phyloP scores from a whole-genome alignment of 176 grass and related monocot species.

The Hyparrhenia diplandra region DNA sequence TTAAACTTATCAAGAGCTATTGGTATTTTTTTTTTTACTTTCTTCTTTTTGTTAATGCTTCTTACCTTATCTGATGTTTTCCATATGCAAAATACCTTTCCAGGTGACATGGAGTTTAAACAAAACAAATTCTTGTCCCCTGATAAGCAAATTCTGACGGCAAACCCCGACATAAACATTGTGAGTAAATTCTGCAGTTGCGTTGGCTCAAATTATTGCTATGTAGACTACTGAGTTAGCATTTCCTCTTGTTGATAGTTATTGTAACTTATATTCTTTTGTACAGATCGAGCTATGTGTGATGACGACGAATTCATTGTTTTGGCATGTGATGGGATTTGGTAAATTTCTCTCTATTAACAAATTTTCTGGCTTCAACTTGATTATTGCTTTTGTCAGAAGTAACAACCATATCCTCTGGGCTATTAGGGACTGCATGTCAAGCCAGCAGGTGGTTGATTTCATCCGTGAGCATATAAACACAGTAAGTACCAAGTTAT shows the following conservation, averaged over 20 bases:
- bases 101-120: conserved; percentile 94
- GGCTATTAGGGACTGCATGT: conserved; percentile 80
- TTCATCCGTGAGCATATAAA: conserved; percentile 77
- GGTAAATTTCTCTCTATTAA: conserved; percentile 42
- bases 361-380: neutral
- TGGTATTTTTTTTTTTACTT: conserved; percentile 36
- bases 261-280: conserved; percentile 13
- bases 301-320: conserved; percentile 92
- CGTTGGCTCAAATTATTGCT: neutral
- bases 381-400: neutral
- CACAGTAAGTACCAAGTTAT: conserved; percentile 49
- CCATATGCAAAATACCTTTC: conserved; percentile 6
- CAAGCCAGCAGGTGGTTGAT: conserved; percentile 86
- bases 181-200: conserved; percentile 42
- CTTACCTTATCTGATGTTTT: conserved; percentile 19
- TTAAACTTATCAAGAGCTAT: conserved; percentile 93
- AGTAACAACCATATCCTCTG: neutral
- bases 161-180: conserved; percentile 71
- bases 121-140: conserved; percentile 86
- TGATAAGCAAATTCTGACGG: conserved; percentile 90
- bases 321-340: conserved; percentile 95
- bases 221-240: neutral
- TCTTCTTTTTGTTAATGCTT: conserved; percentile 9
- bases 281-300: conserved; percentile 76
- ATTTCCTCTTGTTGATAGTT: conserved; percentile 3